Percentiles rank a stretch among this genome's conserved stretches.
Conservation (phyloP, 306 rosid species). For the Rosa rugosa region DNA sequence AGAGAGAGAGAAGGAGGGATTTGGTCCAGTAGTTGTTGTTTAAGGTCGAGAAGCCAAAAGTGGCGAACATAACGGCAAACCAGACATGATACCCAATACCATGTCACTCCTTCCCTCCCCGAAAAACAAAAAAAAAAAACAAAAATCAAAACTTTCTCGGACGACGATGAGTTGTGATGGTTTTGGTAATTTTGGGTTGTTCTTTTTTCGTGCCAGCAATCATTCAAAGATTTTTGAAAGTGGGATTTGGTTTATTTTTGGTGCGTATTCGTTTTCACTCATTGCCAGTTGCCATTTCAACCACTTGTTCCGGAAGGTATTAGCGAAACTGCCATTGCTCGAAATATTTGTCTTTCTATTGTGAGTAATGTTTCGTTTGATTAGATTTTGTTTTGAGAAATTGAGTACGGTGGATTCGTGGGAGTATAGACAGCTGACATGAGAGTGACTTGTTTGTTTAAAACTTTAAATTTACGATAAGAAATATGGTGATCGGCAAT, state of each 20-base stretch:
- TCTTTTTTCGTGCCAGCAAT: background rate
- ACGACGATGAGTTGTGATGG: background rate
- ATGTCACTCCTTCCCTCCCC: slow-evolving; percentile 2
- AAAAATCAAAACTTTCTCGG: background rate
- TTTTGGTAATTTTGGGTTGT: background rate
- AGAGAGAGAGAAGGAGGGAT: background rate
- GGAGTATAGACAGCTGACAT: background rate
- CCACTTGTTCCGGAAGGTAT: background rate
- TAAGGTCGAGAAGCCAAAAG: slow-evolving; percentile 22
- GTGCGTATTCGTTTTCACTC: too few species aligned
- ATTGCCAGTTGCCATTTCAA: background rate
- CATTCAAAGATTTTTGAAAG: background rate
- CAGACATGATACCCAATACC: slow-evolving; percentile 21
- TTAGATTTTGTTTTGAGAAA: background rate
- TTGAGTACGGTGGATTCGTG: background rate
- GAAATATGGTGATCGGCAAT: background rate
- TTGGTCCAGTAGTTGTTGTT: slow-evolving; percentile 20
- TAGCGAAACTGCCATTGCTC: background rate
- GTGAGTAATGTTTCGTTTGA: background rate
- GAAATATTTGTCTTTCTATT: background rate
- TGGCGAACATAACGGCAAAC: slow-evolving; percentile 61
- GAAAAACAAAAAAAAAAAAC: background rate
- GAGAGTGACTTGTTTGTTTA: background rate
- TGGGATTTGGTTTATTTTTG: too few species aligned
- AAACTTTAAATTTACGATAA: too few species aligned